These are phyloP conservation scores for Vaccinium vitisidaea DNA, from an alignment of 148 eudicot genomes.

Conservation along the genomic window DNA sequence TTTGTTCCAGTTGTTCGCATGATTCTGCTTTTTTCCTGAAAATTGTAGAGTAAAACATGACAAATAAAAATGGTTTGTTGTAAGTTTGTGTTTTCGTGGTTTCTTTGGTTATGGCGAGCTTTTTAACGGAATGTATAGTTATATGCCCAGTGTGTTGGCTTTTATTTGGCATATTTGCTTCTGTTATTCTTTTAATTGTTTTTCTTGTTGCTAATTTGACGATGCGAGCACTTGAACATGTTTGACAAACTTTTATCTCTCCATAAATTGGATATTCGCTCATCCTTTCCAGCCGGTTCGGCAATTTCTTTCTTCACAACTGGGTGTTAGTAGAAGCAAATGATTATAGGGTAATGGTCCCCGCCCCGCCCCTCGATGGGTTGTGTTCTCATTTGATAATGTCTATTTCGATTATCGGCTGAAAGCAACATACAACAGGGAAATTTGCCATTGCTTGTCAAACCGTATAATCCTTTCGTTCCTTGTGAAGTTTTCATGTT, in stretches of 20 bases:
- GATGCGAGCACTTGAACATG: neutral
- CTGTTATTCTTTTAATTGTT: slow-evolving; percentile 21
- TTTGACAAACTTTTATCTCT: slow-evolving; percentile 1
- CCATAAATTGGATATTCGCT: neutral
- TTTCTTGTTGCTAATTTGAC: neutral
- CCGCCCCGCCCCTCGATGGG: neutral
- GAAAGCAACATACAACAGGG: neutral
- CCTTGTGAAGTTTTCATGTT: neutral
- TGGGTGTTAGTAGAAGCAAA: neutral
- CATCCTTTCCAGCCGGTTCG: neutral
- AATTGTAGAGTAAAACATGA: slow-evolving; percentile 13
- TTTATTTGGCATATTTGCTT: slow-evolving; percentile 15
- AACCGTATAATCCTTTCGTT: neutral
- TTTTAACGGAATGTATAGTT: slow-evolving; percentile 29
- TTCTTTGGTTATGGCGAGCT: slow-evolving; percentile 1
- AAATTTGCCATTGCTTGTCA: neutral
- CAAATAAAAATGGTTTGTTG: slow-evolving; percentile 21
- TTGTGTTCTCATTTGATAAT: neutral
- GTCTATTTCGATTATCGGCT: neutral
- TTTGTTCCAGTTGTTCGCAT: slow-evolving; percentile 2
- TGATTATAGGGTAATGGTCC: too few relatives aligned
- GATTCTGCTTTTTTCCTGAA: neutral
- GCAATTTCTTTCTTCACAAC: neutral
- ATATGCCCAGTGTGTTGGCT: slow-evolving; percentile 26
- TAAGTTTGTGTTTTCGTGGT: slow-evolving; percentile 4